These are phyloP conservation scores for Leccinum subtestaceum DNA, from an alignment of 768 basidiomycete species.

Conservation along the genomic window DNA sequence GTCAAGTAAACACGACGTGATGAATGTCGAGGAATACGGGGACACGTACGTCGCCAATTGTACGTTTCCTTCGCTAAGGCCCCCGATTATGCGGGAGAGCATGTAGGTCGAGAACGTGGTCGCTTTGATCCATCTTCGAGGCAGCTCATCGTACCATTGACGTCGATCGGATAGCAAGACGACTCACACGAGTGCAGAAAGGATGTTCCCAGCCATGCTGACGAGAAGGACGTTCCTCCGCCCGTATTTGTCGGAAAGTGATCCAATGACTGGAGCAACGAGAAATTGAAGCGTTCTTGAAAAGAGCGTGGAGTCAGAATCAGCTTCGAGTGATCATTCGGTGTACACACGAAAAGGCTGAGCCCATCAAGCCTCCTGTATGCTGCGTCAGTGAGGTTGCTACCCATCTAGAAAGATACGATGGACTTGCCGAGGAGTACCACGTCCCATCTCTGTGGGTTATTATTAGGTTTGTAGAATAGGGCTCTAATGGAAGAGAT, in stretches of 20 bases:
- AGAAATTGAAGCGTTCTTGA: slow-evolving; percentile 79
- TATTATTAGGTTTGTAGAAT: slow-evolving; percentile 56
- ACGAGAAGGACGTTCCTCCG: slow-evolving; percentile 78
- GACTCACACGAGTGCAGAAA: slow-evolving; percentile 81
- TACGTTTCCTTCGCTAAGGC: slow-evolving; percentile 95
- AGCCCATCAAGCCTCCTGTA: slow-evolving; percentile 86
- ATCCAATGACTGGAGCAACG: slow-evolving; percentile 78
- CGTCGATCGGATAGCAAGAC: background rate
- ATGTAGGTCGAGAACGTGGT: slow-evolving; percentile 89
- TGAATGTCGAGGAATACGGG: background rate
- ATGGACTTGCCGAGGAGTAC: slow-evolving; percentile 75
- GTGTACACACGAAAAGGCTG: slow-evolving; percentile 77
- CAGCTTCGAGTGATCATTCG: slow-evolving; percentile 33
- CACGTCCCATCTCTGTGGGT: slow-evolving; percentile 86
- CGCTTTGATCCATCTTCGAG: slow-evolving; percentile 78
- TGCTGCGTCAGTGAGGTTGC: slow-evolving; percentile 8
- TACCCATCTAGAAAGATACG: no score
- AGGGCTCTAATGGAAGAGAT: slow-evolving; percentile 66
- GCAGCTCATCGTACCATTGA: background rate
- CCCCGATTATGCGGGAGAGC: slow-evolving; percentile 88
- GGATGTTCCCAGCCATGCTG: slow-evolving; percentile 91
- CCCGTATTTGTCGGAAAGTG: slow-evolving; percentile 87
- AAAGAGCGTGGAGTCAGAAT: slow-evolving; percentile 25
- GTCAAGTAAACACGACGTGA: background rate
- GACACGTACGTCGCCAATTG: slow-evolving; percentile 84